Evolutionary conservation across 2,329 filamentous ascomycete genomes (phyloP).

Genomic region (Penicillium sclerotigenum): DNA sequence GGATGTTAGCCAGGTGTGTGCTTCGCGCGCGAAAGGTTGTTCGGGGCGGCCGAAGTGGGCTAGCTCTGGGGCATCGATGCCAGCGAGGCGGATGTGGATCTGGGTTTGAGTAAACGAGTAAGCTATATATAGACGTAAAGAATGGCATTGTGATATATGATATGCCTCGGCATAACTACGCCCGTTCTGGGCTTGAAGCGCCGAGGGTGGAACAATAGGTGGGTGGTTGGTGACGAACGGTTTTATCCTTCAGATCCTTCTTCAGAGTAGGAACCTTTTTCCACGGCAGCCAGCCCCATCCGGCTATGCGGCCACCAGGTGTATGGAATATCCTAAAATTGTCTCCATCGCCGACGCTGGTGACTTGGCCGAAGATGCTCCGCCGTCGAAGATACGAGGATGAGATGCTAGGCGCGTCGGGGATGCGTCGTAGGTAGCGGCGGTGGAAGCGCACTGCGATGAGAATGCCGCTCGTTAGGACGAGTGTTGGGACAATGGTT

Average conservation of each 20-base stretch:
- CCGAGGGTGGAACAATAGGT: neutral
- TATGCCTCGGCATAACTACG: neutral
- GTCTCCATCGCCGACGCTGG: slow-evolving; percentile 93
- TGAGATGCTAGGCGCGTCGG: slow-evolving; percentile 70
- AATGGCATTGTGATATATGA: neutral
- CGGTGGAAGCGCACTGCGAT: slow-evolving; percentile 36
- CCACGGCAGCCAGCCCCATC: slow-evolving; percentile 85
- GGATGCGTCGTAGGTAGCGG: slow-evolving; percentile 75
- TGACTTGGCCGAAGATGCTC: slow-evolving; percentile 80
- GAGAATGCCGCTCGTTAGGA: slow-evolving; percentile 41
- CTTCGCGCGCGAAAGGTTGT: slow-evolving; percentile 80
- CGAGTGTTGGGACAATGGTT: slow-evolving; percentile 37
- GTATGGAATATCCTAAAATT: slow-evolving; percentile 94
- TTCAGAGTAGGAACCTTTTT: slow-evolving; percentile 67
- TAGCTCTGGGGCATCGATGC: slow-evolving; percentile 87
- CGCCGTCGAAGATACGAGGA: slow-evolving; percentile 70
- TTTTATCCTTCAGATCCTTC: slow-evolving; percentile 69
- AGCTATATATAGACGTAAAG: neutral
- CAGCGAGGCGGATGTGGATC: slow-evolving; percentile 86
- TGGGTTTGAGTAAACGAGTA: slow-evolving; percentile 10
- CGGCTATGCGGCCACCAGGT: slow-evolving; percentile 78
- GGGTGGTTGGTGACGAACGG: slow-evolving; percentile 53
- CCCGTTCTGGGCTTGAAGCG: too few species aligned
- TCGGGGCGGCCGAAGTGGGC: slow-evolving; percentile 87
- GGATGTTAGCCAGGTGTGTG: slow-evolving; percentile 71